A percentile compares a stretch with the other conserved stretches of the same genome.
Evolutionary conservation across 2,329 filamentous ascomycete species (phyloP).

Genomic region (Zymoseptoria pseudotritici): DNA sequence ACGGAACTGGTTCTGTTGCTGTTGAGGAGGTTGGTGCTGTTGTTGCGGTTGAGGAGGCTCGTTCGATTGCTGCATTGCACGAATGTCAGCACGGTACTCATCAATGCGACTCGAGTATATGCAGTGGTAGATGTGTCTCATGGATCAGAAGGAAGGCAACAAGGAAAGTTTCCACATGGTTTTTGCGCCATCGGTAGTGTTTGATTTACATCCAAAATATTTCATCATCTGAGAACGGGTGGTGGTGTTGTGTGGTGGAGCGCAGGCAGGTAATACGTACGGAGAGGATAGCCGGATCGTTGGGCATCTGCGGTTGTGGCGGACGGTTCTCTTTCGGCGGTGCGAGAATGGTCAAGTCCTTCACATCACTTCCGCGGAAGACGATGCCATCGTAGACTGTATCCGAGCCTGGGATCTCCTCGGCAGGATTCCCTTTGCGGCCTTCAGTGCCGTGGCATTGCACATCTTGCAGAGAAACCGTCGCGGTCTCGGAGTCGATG

Average conservation of each 20-base stretch:
- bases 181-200: slow-evolving; percentile 89
- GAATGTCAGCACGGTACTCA: background rate
- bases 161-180: slow-evolving; percentile 87
- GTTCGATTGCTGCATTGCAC: background rate
- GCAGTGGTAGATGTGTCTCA: slow-evolving; percentile 2
- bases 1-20: slow-evolving; percentile 33
- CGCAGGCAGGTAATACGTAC: slow-evolving; percentile 56
- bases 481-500: slow-evolving; percentile 95
- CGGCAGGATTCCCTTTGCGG: slow-evolving; percentile 66
- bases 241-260: slow-evolving; percentile 5
- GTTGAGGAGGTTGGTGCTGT: slow-evolving; percentile 31
- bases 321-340: slow-evolving; percentile 60
- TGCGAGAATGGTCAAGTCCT: slow-evolving; percentile 91
- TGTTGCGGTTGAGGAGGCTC: slow-evolving; percentile 20
- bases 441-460: slow-evolving; percentile 91
- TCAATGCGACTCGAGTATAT: slow-evolving; percentile 2
- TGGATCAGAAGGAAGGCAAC: slow-evolving; percentile 99
- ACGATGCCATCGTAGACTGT: slow-evolving; percentile 98
- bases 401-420: slow-evolving; percentile 77
- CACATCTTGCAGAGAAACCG: slow-evolving; percentile 95
- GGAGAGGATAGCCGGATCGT: slow-evolving; percentile 93
- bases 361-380: slow-evolving; percentile 96
- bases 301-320: slow-evolving; percentile 69
- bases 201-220: slow-evolving; percentile 92
- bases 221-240: slow-evolving; percentile 63